These are phyloP conservation scores for Aeschynomene evenia DNA, from an alignment of 306 rosid species.

Conservation along the genomic window DNA sequence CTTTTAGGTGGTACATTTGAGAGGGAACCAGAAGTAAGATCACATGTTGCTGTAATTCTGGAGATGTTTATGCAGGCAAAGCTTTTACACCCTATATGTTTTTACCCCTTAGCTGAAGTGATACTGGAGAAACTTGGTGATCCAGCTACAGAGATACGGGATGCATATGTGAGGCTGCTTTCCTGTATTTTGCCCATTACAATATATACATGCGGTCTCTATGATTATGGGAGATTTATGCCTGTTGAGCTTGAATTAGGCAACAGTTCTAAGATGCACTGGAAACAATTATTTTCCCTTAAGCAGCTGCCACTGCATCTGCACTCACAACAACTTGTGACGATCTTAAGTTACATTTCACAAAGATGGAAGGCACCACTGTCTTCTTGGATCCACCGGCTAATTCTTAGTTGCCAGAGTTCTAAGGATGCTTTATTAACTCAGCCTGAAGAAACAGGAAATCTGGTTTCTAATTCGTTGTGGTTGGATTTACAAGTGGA, in stretches of 20 bases:
- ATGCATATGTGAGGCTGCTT: slow-evolving; percentile 63
- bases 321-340: slow-evolving; percentile 84
- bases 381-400: slow-evolving; percentile 93
- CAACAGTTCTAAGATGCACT: slow-evolving; percentile 64
- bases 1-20: slow-evolving; percentile 70
- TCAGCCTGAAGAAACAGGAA: slow-evolving; percentile 75
- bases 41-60: slow-evolving; percentile 66
- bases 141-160: slow-evolving; percentile 67
- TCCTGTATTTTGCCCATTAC: slow-evolving; percentile 73
- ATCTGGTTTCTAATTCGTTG: slow-evolving; percentile 43
- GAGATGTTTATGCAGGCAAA: slow-evolving; percentile 81
- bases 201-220: slow-evolving; percentile 73
- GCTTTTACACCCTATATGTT: slow-evolving; percentile 70
- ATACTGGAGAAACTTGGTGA: slow-evolving; percentile 89
- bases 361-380: slow-evolving; percentile 96
- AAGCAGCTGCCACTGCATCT: slow-evolving; percentile 82
- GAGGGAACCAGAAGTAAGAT: slow-evolving; percentile 83
- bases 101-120: slow-evolving; percentile 71
- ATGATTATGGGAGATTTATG: slow-evolving; percentile 58
- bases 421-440: slow-evolving; percentile 54
- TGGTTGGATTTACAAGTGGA: slow-evolving; percentile 81
- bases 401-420: slow-evolving; percentile 70
- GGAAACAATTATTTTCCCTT: slow-evolving; percentile 87
- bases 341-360: slow-evolving; percentile 87
- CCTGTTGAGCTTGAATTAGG: slow-evolving; percentile 45